Percentiles rank a stretch among this genome's conserved stretches.
Evolutionary conservation across 371 early-diverging fungal species (phyloP).

Genomic region (Mortierella sp.): DNA sequence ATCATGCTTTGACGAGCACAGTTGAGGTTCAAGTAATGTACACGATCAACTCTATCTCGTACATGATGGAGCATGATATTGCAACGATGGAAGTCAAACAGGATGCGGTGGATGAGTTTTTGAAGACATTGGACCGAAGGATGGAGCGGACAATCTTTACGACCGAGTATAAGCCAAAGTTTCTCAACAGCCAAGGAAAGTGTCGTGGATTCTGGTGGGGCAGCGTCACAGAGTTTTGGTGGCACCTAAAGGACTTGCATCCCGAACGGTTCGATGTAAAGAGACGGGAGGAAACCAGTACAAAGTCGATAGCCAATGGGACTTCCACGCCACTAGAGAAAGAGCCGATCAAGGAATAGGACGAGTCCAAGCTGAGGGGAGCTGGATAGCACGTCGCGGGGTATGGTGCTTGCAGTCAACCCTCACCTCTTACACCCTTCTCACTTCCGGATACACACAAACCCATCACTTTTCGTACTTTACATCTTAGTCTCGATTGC

Average conservation of each 20-base stretch:
- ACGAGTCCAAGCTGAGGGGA: no score
- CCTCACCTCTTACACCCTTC: no score
- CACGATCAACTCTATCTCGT: conserved; percentile 29
- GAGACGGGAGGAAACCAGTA: background rate
- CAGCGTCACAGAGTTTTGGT: conserved; percentile 39
- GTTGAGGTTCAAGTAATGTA: conserved; percentile 43
- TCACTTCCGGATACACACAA: no score
- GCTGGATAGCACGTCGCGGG: no score
- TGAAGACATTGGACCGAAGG: conserved; percentile 16
- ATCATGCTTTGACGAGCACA: conserved; percentile 26
- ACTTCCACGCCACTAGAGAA: no score
- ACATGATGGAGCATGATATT: conserved; percentile 45
- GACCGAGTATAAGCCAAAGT: conserved; percentile 22
- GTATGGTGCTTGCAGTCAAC: no score
- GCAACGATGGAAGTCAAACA: conserved; percentile 38
- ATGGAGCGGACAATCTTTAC: conserved; percentile 28
- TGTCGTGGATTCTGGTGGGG: conserved; percentile 40
- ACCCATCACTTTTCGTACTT: no score
- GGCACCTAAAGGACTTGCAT: conserved; percentile 21
- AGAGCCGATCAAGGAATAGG: no score
- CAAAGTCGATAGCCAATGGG: no score
- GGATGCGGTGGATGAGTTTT: conserved; percentile 30
- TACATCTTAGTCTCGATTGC: no score
- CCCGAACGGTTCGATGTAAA: conserved; percentile 18
- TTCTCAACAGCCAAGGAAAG: conserved; percentile 24